Percentiles rank a stretch among this genome's conserved stretches.
Conservation (phyloP, 2,329 filamentous ascomycete genomes). For the Stemphylium beticola region DNA sequence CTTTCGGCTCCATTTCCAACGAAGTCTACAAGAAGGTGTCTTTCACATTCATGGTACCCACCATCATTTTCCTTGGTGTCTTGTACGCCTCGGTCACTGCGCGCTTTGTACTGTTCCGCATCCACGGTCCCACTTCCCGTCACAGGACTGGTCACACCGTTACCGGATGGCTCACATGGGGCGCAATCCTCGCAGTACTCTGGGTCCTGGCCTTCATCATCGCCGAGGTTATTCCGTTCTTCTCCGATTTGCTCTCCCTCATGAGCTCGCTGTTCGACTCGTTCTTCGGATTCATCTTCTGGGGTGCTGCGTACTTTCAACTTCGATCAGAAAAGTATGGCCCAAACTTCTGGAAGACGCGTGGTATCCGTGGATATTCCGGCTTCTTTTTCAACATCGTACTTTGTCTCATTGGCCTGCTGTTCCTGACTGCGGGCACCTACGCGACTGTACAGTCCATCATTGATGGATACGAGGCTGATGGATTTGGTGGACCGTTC, state of each 20-base stretch:
- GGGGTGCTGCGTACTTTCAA: constrained; percentile 79
- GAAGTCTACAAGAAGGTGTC: constrained; percentile 81
- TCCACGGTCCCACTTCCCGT: constrained; percentile 74
- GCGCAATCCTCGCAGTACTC: constrained; percentile 71
- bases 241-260: constrained; percentile 74
- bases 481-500: constrained; percentile 73
- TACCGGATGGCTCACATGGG: constrained; percentile 81
- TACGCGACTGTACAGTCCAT: constrained; percentile 76
- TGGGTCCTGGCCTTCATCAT: constrained; percentile 95
- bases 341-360: constrained; percentile 58
- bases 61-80: constrained; percentile 88
- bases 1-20: constrained; percentile 81
- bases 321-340: constrained; percentile 72
- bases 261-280: constrained; percentile 92
- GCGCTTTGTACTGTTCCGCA: constrained; percentile 88
- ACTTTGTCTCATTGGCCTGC: constrained; percentile 76
- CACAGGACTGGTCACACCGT: constrained; percentile 84
- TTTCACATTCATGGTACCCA: constrained; percentile 96
- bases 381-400: constrained; percentile 72
- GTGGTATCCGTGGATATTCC: constrained; percentile 60
- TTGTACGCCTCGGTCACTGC: constrained; percentile 89
- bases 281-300: constrained; percentile 96
- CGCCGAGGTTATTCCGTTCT: constrained; percentile 92
- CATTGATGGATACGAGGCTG: constrained; percentile 71
- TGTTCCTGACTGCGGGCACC: constrained; percentile 82